These are phyloP conservation scores for Didymellaceae sp. DNA, from an alignment of 2,329 filamentous ascomycete genomes.

Conservation along the genomic window DNA sequence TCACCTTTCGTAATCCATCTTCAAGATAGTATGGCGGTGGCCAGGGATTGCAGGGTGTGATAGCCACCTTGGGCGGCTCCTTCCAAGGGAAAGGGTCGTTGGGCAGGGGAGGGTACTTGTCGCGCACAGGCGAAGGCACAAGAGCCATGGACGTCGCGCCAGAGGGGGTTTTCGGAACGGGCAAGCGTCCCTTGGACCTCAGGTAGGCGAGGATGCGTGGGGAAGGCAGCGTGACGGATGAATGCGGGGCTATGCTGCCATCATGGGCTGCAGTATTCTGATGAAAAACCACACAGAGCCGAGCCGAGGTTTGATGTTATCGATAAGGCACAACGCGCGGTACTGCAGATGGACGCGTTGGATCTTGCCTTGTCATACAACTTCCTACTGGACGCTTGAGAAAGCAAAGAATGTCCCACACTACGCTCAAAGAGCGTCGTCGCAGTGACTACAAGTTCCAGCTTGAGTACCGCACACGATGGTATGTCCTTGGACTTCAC, in stretches of 20 bases:
- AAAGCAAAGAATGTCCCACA: slow-evolving; percentile 30
- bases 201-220: slow-evolving; percentile 60
- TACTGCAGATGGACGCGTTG: not conserved
- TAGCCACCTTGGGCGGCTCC: slow-evolving; percentile 57
- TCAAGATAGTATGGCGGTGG: slow-evolving; percentile 81
- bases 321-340: slow-evolving; percentile 13
- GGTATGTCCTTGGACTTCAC: slow-evolving; percentile 58
- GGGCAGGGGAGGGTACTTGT: slow-evolving; percentile 37
- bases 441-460: slow-evolving; percentile 78
- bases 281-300: slow-evolving; percentile 6
- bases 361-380: not conserved
- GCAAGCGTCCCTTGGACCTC: slow-evolving; percentile 54
- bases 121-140: slow-evolving; percentile 38
- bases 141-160: slow-evolving; percentile 54
- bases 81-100: slow-evolving; percentile 49
- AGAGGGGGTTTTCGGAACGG: slow-evolving; percentile 24
- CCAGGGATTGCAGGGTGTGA: slow-evolving; percentile 61
- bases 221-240: slow-evolving; percentile 48
- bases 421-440: slow-evolving; percentile 62
- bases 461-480: slow-evolving; percentile 85
- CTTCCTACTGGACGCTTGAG: not conserved
- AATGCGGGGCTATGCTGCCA: slow-evolving; percentile 14
- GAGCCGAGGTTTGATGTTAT: slow-evolving; percentile 12
- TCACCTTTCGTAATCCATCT: slow-evolving; percentile 80
- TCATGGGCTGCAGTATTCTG: slow-evolving; percentile 5